Conservation (phyloP, 148 eudicot genomes). For the Vaccinium vitisidaea region DNA sequence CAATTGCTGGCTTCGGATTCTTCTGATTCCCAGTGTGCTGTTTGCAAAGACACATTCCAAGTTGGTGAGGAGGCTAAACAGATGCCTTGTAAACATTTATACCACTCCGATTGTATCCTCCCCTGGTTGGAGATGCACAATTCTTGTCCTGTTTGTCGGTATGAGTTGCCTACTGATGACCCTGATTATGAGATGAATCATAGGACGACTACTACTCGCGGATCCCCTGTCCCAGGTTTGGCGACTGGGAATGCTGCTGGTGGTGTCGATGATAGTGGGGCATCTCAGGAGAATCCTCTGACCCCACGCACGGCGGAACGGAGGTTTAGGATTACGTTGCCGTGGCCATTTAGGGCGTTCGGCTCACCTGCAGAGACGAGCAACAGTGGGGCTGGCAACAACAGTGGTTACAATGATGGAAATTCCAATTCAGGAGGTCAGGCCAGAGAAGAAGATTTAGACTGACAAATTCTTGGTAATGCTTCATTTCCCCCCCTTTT, state of each 20-base stretch:
- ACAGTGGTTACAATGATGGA: slow-evolving; percentile 20
- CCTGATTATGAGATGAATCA: slow-evolving; percentile 27
- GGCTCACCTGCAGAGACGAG: slow-evolving; percentile 44
- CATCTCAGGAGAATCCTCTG: slow-evolving; percentile 17
- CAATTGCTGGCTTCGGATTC: slow-evolving; percentile 22
- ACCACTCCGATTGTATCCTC: slow-evolving; percentile 33
- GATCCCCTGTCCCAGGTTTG: neutral
- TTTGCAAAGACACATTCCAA: slow-evolving; percentile 31
- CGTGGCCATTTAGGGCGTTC: slow-evolving; percentile 56
- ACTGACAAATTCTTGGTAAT: slow-evolving; percentile 19
- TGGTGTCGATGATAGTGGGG: slow-evolving; percentile 10
- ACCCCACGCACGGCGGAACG: slow-evolving; percentile 14
- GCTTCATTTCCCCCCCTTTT: neutral
- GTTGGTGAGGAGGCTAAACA: slow-evolving; percentile 27
- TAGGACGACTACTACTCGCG: slow-evolving; percentile 14
- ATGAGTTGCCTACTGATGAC: slow-evolving; percentile 46
- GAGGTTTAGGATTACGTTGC: slow-evolving; percentile 37
- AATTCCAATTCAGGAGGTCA: slow-evolving; percentile 29
- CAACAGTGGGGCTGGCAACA: slow-evolving; percentile 29
- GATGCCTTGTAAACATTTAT: slow-evolving; percentile 46
- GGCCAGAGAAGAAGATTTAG: slow-evolving; percentile 47
- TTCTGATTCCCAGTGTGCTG: slow-evolving; percentile 29
- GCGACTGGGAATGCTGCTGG: neutral
- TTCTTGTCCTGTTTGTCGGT: slow-evolving; percentile 47
- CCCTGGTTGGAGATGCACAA: slow-evolving; percentile 48